Evolutionary conservation across 1,284 basidiomycete species (phyloP).

Genomic region (Flammula alnicola): DNA sequence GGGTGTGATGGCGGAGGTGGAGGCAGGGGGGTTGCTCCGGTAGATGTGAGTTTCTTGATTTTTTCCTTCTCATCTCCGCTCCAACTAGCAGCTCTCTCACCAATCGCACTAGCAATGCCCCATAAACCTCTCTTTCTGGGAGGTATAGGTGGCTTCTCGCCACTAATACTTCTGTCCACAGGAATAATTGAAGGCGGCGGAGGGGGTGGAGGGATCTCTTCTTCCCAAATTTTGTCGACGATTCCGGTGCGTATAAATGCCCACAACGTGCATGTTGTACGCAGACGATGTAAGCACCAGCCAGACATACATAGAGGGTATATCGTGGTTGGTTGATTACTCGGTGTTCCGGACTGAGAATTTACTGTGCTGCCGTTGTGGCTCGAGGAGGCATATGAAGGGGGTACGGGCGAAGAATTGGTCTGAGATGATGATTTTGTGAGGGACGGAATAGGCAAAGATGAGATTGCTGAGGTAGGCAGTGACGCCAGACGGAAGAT

Average conservation of each 20-base stretch:
- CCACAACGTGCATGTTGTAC: conserved; percentile 92
- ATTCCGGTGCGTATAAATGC: conserved; percentile 84
- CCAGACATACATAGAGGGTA: conserved; percentile 80
- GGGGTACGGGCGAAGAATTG: conserved; percentile 1
- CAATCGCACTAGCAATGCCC: conserved; percentile 60
- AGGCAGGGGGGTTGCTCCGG: conserved; percentile 11
- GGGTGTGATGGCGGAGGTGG: conserved; percentile 20
- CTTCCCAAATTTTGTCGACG: conserved; percentile 86
- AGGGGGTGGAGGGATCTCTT: conserved; percentile 56
- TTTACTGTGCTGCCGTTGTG: conserved; percentile 17
- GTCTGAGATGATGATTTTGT: conserved; percentile 33
- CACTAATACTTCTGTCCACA: conserved; percentile 9
- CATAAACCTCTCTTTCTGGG: conserved; percentile 58
- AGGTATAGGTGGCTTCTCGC: conserved; percentile 50
- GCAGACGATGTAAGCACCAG: conserved; percentile 80
- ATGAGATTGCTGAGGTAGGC: conserved; percentile 30
- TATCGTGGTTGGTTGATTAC: conserved; percentile 43
- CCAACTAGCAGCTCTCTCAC: conserved; percentile 59
- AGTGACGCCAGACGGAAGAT: conserved; percentile 60
- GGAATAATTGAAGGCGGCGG: conserved; percentile 23
- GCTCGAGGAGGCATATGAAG: conserved; percentile 16
- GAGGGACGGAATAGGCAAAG: conserved; percentile 31
- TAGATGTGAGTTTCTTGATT: conserved; percentile 25
- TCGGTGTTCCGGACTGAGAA: conserved; percentile 24
- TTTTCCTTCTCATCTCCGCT: conserved; percentile 45